Conservation (phyloP, 306 rosid genomes). For the Cajanus cajan region DNA sequence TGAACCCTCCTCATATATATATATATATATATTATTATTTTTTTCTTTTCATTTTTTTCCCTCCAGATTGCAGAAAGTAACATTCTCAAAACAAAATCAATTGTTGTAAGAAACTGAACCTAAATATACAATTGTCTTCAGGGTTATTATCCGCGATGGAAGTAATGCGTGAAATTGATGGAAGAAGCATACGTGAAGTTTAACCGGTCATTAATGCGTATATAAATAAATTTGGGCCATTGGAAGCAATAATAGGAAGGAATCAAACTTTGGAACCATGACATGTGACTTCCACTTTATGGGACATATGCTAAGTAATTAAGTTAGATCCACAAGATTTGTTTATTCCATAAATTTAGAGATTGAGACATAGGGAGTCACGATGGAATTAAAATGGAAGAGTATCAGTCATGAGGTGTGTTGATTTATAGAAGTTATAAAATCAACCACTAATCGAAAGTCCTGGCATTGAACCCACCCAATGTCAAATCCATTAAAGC, state of each 20-base stretch:
- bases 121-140: neutral
- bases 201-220: neutral
- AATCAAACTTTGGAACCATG: constrained; percentile 18
- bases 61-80: neutral
- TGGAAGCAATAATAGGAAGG: constrained; percentile 24
- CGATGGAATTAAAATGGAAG: constrained; percentile 16
- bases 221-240: neutral
- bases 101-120: neutral
- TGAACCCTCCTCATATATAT: too few species aligned
- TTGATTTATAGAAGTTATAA: constrained; percentile 6
- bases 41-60: too few species aligned
- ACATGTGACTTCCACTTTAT: constrained; percentile 43
- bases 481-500: constrained; percentile 36
- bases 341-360: constrained; percentile 33
- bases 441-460: constrained; percentile 31
- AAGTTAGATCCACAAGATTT: constrained; percentile 31
- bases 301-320: constrained; percentile 34
- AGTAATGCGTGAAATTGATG: neutral
- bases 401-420: constrained; percentile 18
- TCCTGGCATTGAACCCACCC: neutral
- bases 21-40: too few species aligned
- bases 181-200: neutral
- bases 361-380: constrained; percentile 10
- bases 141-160: neutral
- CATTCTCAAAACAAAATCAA: neutral